Conservation (phyloP, 2,329 filamentous ascomycete genomes). For the Teratosphaeria destructans region DNA sequence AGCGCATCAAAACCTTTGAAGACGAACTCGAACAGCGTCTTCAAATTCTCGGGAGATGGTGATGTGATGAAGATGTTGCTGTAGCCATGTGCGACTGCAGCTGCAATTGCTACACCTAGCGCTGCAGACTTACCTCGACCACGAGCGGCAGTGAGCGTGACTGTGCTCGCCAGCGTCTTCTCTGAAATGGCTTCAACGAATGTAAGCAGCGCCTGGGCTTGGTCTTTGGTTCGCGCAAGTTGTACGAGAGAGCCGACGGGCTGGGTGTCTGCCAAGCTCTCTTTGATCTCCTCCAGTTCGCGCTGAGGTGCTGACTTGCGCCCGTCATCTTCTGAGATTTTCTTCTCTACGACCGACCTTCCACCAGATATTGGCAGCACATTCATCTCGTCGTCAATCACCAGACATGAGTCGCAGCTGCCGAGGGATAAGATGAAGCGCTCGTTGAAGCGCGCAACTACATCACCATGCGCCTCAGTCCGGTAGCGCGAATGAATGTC, state of each 20-base stretch:
- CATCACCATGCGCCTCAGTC: conserved; percentile 91
- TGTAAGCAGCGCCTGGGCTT: conserved; percentile 91
- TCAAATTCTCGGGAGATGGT: conserved; percentile 93
- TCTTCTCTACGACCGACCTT: conserved; percentile 74
- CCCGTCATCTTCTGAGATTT: conserved; percentile 66
- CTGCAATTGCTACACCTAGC: conserved; percentile 84
- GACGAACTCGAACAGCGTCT: conserved; percentile 94
- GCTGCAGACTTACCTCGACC: conserved; percentile 96
- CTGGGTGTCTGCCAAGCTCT: conserved; percentile 72
- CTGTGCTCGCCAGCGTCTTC: conserved; percentile 88
- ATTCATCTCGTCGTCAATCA: conserved; percentile 96
- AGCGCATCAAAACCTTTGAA: conserved; percentile 97
- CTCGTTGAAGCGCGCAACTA: conserved; percentile 94
- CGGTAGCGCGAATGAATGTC: conserved; percentile 94
- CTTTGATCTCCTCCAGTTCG: conserved; percentile 80
- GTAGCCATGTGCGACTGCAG: conserved; percentile 90
- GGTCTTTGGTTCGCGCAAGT: conserved; percentile 82
- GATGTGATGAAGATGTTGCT: conserved; percentile 99
- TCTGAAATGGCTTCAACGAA: conserved; percentile 95
- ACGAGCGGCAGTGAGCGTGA: conserved; percentile 84
- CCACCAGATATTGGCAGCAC: conserved; percentile 94
- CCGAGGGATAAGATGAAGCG: conserved; percentile 90
- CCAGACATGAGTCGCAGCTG: conserved; percentile 87
- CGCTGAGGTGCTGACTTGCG: conserved; percentile 57
- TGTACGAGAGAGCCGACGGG: conserved; percentile 76